phyloP scores from a whole-genome alignment of 345 rosid species.

The Hibiscus trionum region DNA sequence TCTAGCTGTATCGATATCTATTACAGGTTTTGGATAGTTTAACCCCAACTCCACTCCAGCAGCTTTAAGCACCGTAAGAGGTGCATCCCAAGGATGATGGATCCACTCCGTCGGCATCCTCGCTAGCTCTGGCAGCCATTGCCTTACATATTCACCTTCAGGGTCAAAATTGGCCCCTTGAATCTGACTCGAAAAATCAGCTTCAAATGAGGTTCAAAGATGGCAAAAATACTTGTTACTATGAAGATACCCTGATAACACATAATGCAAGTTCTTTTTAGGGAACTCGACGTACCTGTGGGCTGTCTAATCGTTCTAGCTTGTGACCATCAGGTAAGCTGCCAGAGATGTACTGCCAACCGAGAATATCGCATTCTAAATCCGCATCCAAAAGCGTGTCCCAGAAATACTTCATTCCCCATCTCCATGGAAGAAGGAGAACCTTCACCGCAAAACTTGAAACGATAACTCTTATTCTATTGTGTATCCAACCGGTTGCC shows the following conservation, averaged over 20 bases:
- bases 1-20: slow-evolving; percentile 37
- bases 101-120: slow-evolving; percentile 91
- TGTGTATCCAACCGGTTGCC: slow-evolving; percentile 97
- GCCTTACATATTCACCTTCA: slow-evolving; percentile 88
- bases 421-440: slow-evolving; percentile 89
- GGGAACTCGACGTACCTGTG: slow-evolving; percentile 40
- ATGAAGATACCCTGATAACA: neutral
- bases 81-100: slow-evolving; percentile 95
- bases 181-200: slow-evolving; percentile 33
- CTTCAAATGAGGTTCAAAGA: slow-evolving; percentile 11
- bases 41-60: slow-evolving; percentile 39
- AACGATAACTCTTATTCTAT: slow-evolving; percentile 82
- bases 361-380: slow-evolving; percentile 82
- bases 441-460: slow-evolving; percentile 84
- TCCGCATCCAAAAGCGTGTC: slow-evolving; percentile 92
- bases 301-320: slow-evolving; percentile 83
- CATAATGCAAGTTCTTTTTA: neutral
- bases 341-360: slow-evolving; percentile 95
- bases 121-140: slow-evolving; percentile 91
- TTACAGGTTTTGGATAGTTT: slow-evolving; percentile 41
- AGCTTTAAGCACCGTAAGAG: slow-evolving; percentile 49
- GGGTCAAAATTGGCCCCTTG: slow-evolving; percentile 80
- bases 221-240: neutral
- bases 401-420: slow-evolving; percentile 99
- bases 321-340: slow-evolving; percentile 91